Base-by-base conservation (phyloP, 2,329 filamentous ascomycete genomes). In the Pseudopithomyces chartarum region DNA sequence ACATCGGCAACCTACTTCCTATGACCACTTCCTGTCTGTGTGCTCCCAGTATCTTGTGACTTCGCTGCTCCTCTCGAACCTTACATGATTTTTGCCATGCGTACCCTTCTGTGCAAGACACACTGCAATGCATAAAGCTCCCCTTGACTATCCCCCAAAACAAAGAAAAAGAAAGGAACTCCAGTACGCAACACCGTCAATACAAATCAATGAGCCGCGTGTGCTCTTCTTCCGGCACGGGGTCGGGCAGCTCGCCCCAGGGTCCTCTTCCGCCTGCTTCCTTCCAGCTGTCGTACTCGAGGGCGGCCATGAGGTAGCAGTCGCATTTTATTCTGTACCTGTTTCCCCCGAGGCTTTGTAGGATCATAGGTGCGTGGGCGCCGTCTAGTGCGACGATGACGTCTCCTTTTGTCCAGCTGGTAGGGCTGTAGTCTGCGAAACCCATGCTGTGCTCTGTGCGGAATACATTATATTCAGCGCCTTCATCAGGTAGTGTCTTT, bases 281-380 rank as follows among this genome's bases (percentile, higher is more conserved):
- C 19, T 62, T 57, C 54, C 58, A 61, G 12, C n/a, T 49, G 2
- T 61, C 52, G 2, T 59, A 40, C 5, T 59, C 55, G 17, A 47
- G 11, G 3, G 58, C 46, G 15, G 56, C 58, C 59, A 55, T 56
- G 0, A 63, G 39, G 26, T 54, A 58, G 10, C 61, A 63, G 1
- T 60, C 34, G n/a, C 52, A 36, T 3, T 55, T 40, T 23, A 60
- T 42, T 29, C 26, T 43, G 39, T 60, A 60, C 10, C 19, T 3
- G 1, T 33, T 12, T 3, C 17, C 2, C 1, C n/a, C 40, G 4
- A 42, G 38, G 11, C 17, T 49, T 11, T 51, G 51, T 23, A 55
- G 23, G 12, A 57, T 53, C 13, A 55, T 53, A 6, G 54, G 57
- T 22, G 50, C 13, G 10, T 29, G 45, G 19, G 40, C 53, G 4